Percentiles rank a stretch among this genome's conserved stretches.
Conservation (phyloP, 805 yeast species). For the Lachancea waltii region DNA sequence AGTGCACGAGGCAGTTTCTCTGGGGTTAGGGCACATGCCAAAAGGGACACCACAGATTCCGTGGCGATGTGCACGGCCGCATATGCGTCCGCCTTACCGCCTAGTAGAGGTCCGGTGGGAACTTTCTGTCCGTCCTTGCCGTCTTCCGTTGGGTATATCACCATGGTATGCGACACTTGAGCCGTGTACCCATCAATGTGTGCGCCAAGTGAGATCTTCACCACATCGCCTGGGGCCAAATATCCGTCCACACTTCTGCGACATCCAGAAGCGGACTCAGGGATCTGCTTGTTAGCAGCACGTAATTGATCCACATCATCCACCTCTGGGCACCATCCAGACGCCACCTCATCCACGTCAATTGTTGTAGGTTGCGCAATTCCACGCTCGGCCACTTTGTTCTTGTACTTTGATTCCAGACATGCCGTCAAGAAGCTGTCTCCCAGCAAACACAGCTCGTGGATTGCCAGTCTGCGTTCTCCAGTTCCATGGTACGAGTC, state of each 20-base stretch:
- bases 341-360: conserved; percentile 71
- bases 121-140: conserved; percentile 32
- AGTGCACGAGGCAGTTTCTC: conserved; percentile 62
- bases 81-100: conserved; percentile 80
- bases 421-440: conserved; percentile 67
- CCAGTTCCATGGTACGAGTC: conserved; percentile 55
- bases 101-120: conserved; percentile 76
- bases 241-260: conserved; percentile 13
- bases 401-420: conserved; percentile 52
- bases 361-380: conserved; percentile 88
- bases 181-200: conserved; percentile 96
- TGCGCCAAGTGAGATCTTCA: conserved; percentile 78
- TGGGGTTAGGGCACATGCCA: conserved; percentile 69
- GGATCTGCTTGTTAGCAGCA: conserved; percentile 12
- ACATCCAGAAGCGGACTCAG: conserved; percentile 17
- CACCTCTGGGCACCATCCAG: conserved; percentile 82
- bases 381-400: conserved; percentile 75
- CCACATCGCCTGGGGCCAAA: conserved; percentile 68
- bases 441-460: conserved; percentile 75
- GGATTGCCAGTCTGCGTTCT: conserved; percentile 40
- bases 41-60: conserved; percentile 72
- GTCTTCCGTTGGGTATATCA: conserved; percentile 65
- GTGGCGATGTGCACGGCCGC: conserved; percentile 86
- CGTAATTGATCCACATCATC: conserved; percentile 45
- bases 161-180: conserved; percentile 77